A percentile compares a stretch with the other conserved stretches of the same genome.
phyloP scores from a whole-genome alignment of 768 basidiomycete species.

The Guyanaporus albipodus region DNA sequence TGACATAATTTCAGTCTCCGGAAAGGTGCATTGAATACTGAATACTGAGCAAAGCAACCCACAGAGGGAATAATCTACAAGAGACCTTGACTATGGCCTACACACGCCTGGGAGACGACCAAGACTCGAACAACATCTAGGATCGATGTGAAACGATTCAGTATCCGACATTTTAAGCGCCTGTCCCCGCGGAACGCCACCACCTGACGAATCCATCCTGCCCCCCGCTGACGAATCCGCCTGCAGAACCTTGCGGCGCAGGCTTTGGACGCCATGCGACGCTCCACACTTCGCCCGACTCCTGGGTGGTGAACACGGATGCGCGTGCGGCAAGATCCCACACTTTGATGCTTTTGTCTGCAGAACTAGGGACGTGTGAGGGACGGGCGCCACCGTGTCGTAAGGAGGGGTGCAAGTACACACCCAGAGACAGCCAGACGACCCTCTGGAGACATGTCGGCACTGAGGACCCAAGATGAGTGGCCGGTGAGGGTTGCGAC shows the following conservation, averaged over 20 bases:
- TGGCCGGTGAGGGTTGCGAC: conserved; percentile 87
- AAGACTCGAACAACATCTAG: background rate
- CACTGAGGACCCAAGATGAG: conserved; percentile 85
- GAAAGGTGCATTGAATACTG: too few relatives aligned
- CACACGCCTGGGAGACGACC: background rate
- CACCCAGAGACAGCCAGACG: conserved; percentile 80
- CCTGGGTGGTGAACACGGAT: conserved; percentile 73
- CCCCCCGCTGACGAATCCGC: conserved; percentile 67
- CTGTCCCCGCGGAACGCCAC: conserved; percentile 70
- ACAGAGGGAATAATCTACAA: conserved; percentile 1
- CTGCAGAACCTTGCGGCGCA: conserved; percentile 49
- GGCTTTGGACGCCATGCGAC: conserved; percentile 75
- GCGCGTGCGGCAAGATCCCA: conserved; percentile 79
- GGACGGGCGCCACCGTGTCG: background rate
- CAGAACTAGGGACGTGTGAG: conserved; percentile 47
- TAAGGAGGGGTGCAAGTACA: conserved; percentile 18
- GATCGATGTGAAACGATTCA: too few relatives aligned
- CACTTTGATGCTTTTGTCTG: conserved; percentile 81
- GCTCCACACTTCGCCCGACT: conserved; percentile 79
- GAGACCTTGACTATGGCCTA: background rate
- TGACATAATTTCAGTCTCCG: too few relatives aligned
- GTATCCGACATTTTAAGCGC: conserved; percentile 11
- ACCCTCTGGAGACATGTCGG: conserved; percentile 79
- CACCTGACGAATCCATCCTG: conserved; percentile 72
- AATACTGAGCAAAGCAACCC: too few relatives aligned